Percentiles rank a stretch among this genome's conserved stretches.
These are phyloP conservation scores for Desmodesmus armatus DNA, from an alignment of 139 green algal species.

Conservation along the genomic window DNA sequence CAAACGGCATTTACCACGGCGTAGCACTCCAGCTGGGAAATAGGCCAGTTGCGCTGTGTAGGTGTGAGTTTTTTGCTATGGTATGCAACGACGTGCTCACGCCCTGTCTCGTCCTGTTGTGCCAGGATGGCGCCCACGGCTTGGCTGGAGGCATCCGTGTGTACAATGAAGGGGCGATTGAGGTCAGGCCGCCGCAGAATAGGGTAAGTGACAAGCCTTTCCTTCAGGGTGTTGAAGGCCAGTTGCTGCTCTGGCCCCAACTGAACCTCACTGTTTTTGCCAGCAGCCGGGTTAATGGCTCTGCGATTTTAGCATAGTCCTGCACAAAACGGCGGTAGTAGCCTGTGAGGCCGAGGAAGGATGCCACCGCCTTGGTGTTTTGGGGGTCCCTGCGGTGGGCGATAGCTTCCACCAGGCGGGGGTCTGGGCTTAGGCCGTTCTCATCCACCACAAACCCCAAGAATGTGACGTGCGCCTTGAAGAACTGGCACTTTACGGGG, in stretches of 20 bases:
- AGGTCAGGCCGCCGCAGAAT: conserved; percentile 37
- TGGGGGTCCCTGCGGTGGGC: conserved; percentile 2
- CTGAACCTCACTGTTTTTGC: neutral
- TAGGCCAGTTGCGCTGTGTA: neutral
- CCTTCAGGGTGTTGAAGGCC: conserved; percentile 46
- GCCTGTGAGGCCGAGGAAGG: conserved; percentile 45
- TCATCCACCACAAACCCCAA: conserved; percentile 42
- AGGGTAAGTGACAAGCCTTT: conserved; percentile 1
- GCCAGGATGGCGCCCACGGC: conserved; percentile 40
- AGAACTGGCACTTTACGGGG: conserved; percentile 44
- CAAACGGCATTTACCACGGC: conserved; percentile 41
- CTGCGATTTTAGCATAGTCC: conserved; percentile 30
- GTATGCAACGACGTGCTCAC: conserved; percentile 32
- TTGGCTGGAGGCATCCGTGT: conserved; percentile 34
- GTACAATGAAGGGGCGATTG: conserved; percentile 38
- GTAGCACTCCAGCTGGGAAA: conserved; percentile 38
- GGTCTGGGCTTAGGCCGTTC: conserved; percentile 30
- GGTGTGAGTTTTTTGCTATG: conserved; percentile 11
- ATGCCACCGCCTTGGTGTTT: conserved; percentile 24
- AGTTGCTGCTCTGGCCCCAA: conserved; percentile 39
- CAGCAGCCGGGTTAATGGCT: conserved; percentile 31
- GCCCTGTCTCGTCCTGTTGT: conserved; percentile 15
- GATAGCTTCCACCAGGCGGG: conserved; percentile 35
- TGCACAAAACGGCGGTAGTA: conserved; percentile 47
- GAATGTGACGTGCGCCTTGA: neutral